A percentile compares a stretch with the other conserved stretches of the same genome.
Conservation (phyloP, 2,329 filamentous ascomycete genomes). For the Sordariomycetes sp. region DNA sequence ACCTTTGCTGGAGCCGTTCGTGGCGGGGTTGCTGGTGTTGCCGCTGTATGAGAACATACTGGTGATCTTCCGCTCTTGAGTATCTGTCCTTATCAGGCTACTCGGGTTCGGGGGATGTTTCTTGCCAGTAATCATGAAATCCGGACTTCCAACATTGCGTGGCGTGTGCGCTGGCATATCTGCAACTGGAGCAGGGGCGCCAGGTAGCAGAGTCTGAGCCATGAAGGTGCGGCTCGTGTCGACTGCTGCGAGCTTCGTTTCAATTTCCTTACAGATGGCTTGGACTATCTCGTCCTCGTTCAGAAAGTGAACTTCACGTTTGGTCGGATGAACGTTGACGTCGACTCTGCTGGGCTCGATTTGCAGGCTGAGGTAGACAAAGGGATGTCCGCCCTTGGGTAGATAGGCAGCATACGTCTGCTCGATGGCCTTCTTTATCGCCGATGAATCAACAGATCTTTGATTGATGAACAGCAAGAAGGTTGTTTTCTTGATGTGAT, state of each 20-base stretch:
- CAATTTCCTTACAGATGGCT: slow-evolving; percentile 71
- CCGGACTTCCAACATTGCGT: slow-evolving; percentile 12
- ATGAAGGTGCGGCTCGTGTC: slow-evolving; percentile 92
- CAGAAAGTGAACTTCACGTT: slow-evolving; percentile 91
- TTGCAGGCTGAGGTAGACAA: slow-evolving; percentile 83
- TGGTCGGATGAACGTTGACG: slow-evolving; percentile 96
- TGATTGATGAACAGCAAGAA: slow-evolving; percentile 95
- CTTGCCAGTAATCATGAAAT: slow-evolving; percentile 16
- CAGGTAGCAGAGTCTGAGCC: slow-evolving; percentile 82
- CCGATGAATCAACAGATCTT: slow-evolving; percentile 80
- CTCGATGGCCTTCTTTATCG: slow-evolving; percentile 83
- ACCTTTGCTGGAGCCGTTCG: slow-evolving; percentile 21
- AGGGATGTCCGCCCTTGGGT: slow-evolving; percentile 90
- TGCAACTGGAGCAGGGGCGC: slow-evolving; percentile 26
- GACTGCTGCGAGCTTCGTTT: slow-evolving; percentile 70
- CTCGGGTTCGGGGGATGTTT: slow-evolving; percentile 42
- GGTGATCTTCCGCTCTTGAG: slow-evolving; percentile 85
- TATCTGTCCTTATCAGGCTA: slow-evolving; percentile 83
- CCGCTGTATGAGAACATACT: slow-evolving; percentile 79
- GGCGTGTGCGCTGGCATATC: slow-evolving; percentile 13
- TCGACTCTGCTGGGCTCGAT: slow-evolving; percentile 90
- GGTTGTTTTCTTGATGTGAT: slow-evolving; percentile 81
- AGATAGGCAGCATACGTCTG: slow-evolving; percentile 82
- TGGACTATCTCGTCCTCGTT: slow-evolving; percentile 96
- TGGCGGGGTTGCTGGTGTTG: too few species aligned